Evolutionary conservation across 345 rosid species (phyloP), one percentile per base, ranked within the genome.

Genomic region (Salix caprea): DNA sequence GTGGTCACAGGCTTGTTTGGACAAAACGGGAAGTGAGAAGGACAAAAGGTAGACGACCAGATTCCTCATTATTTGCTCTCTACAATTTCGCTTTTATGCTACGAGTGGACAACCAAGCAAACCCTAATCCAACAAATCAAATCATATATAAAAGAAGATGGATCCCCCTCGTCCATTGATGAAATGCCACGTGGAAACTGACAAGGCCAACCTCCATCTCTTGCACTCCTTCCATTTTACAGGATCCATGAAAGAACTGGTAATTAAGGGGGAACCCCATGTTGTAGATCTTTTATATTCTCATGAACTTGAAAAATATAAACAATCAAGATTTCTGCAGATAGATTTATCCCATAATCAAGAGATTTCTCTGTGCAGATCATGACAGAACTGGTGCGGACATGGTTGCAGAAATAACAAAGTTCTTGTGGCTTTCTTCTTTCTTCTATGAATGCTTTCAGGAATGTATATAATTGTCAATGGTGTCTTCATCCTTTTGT

Each of bases 111-210:
- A 64, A 13, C 48, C 48, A 60, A 12, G 18, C 69, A 69, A 30
- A 61, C 36, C 50, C 54, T 64, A 34, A 77, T 69, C 32, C 44
- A 30, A 48, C 19, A 44, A 48, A 24, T 16, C 54, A 70, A 48
- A 5, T 18, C 58, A 26, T 7, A n/a, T 40, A 10, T 10, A 40
- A 2, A 40, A 40, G 44, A 37, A 9, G 46, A 30, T 67, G 42
- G 56, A 76, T 76, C 73, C 67, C 26, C 73, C 67, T 39, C 18
- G 58, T 26, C 78, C 78, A 68, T 70, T 56, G 19, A 39, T 12
- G 36, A 18, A 64, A 32, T 1, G 74, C 32, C 79, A 36, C 15
- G 48, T 60, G 79, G 58, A 19, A 58, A 54, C 5, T 15, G n/a
- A 36, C 21, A 30, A 19, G 2, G 18, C 26, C 16, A 7, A 18